phyloP scores from a whole-genome alignment of 345 rosid species.

The Erysimum cheiranthoides region DNA sequence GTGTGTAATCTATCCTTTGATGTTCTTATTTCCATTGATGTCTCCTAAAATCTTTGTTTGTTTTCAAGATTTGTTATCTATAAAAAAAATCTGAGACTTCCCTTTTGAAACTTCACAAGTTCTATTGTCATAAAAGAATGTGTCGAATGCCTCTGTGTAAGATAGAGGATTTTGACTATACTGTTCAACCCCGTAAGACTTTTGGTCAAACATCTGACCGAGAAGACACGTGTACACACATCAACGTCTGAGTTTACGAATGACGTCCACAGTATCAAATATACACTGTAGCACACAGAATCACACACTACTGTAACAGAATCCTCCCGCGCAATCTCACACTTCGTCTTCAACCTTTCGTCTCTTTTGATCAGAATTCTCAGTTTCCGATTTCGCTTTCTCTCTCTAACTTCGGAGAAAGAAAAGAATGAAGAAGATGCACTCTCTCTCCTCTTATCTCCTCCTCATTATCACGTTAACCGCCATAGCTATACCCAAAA shows the following conservation, averaged over 20 bases:
- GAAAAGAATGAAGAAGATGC: constrained; percentile 21
- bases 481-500: constrained; percentile 32
- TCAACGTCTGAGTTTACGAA: not conserved
- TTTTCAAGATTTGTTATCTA: constrained; percentile 22
- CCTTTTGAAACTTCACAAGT: not conserved
- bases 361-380: constrained; percentile 24
- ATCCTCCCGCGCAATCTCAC: constrained; percentile 45
- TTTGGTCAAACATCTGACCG: not conserved
- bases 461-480: constrained; percentile 40
- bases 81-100: constrained; percentile 11
- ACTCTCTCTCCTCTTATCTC: constrained; percentile 26
- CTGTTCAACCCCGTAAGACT: not conserved
- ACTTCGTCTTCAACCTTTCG: constrained; percentile 45
- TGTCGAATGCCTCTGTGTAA: not conserved
- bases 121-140: not conserved
- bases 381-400: constrained; percentile 16
- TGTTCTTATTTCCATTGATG: constrained; percentile 26
- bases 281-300: constrained; percentile 29
- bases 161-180: not conserved
- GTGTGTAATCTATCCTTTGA: constrained; percentile 43
- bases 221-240: constrained; percentile 19
- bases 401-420: constrained; percentile 30
- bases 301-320: constrained; percentile 41
- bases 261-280: constrained; percentile 6
- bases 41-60: constrained; percentile 30